phyloP scores from a whole-genome alignment of 2,329 filamentous ascomycete species.

The Cercospora sp. region DNA sequence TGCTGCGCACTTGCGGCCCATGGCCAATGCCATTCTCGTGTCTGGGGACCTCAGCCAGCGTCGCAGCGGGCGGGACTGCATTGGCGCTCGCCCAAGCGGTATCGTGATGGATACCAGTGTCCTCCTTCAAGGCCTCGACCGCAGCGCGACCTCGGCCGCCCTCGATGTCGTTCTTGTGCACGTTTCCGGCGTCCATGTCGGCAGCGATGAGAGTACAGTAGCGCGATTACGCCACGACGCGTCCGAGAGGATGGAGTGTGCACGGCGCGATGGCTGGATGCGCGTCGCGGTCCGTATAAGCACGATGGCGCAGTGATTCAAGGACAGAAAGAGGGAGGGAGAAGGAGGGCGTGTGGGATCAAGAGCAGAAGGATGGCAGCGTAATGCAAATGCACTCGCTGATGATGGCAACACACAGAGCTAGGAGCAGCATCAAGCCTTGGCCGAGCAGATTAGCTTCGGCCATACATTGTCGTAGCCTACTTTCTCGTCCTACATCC shows the following conservation, averaged over 20 bases:
- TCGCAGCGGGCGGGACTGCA: slow-evolving; percentile 15
- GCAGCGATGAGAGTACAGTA: neutral
- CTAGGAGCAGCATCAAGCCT: neutral
- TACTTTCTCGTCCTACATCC: neutral
- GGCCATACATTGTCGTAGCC: neutral
- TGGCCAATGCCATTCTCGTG: slow-evolving; percentile 42
- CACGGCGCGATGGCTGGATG: neutral
- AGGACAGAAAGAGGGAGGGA: neutral
- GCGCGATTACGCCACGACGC: neutral
- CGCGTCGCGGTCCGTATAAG: neutral
- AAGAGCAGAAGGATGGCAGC: neutral
- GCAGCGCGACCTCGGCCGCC: slow-evolving; percentile 15
- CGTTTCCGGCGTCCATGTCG: slow-evolving; percentile 11
- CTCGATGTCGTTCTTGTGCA: slow-evolving; percentile 8
- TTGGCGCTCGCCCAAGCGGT: slow-evolving; percentile 14
- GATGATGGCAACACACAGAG: neutral
- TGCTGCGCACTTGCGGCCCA: slow-evolving; percentile 48
- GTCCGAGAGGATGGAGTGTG: neutral
- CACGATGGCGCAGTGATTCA: neutral
- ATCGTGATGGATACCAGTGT: slow-evolving; percentile 19
- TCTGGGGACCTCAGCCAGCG: slow-evolving; percentile 20
- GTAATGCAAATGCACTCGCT: neutral
- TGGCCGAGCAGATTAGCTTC: neutral
- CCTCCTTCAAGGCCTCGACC: slow-evolving; percentile 17
- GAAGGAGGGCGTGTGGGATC: neutral